Evolutionary conservation across 495 filamentous ascomycete species (phyloP).

Genomic region (Neurospora sublineolata): DNA sequence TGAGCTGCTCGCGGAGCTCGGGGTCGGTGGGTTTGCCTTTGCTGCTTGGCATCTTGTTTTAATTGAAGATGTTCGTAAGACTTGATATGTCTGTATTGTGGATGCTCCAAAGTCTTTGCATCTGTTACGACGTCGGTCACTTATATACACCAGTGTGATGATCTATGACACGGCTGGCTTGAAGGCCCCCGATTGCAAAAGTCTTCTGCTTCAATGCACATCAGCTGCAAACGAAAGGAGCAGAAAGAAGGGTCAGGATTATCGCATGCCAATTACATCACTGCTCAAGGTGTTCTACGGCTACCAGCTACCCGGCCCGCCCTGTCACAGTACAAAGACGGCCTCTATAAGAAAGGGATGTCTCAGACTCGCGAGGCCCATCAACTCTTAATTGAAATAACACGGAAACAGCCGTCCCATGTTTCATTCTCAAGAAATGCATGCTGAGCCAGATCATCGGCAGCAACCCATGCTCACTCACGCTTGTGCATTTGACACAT

Average conservation of each 20-base stretch:
- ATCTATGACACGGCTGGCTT: neutral
- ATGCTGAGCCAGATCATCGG: neutral
- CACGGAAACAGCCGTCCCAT: neutral
- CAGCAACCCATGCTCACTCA: neutral
- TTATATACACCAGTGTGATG: neutral
- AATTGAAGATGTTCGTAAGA: neutral
- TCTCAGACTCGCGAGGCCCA: neutral
- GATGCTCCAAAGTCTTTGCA: neutral
- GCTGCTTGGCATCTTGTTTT: slow-evolving; percentile 11
- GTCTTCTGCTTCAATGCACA: neutral
- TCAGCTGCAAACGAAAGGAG: neutral
- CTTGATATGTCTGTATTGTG: neutral
- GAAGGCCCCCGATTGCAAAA: neutral
- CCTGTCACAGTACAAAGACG: neutral
- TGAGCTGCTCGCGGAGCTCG: slow-evolving; percentile 39
- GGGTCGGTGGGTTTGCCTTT: slow-evolving; percentile 46
- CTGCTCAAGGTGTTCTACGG: neutral
- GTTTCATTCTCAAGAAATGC: neutral
- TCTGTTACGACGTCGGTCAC: neutral
- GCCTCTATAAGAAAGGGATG: neutral
- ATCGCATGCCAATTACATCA: neutral
- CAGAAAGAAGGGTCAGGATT: neutral
- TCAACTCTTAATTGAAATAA: neutral
- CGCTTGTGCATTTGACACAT: neutral
- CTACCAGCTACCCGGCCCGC: neutral